phyloP scores from a whole-genome alignment of 805 yeast species.

The Starmerella scarabaei region DNA sequence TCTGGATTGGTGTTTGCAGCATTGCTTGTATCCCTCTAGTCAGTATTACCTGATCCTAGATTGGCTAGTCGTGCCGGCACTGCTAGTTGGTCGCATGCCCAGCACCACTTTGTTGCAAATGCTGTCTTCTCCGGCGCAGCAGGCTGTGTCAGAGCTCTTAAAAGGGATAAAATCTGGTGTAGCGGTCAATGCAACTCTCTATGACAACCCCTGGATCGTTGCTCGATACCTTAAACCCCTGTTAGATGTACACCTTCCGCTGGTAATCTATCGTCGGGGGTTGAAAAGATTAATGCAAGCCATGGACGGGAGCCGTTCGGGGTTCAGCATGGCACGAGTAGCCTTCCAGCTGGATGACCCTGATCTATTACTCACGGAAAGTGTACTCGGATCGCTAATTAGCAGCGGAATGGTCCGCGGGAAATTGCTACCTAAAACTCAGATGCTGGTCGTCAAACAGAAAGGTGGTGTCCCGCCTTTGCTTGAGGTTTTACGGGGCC shows the following conservation, averaged over 20 bases:
- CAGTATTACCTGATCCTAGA: slow-evolving; percentile 35
- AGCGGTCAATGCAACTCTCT: slow-evolving; percentile 27
- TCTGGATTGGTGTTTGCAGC: slow-evolving; percentile 40
- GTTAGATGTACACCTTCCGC: slow-evolving; percentile 21
- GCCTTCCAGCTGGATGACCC: slow-evolving; percentile 14
- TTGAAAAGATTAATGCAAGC: slow-evolving; percentile 15
- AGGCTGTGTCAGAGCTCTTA: slow-evolving; percentile 31
- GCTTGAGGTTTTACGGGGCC: slow-evolving; percentile 2
- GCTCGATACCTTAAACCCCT: slow-evolving; percentile 21
- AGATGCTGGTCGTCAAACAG: slow-evolving; percentile 17
- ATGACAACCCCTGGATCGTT: slow-evolving; percentile 23
- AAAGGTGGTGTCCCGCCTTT: slow-evolving; percentile 20
- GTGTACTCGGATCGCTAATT: slow-evolving; percentile 25
- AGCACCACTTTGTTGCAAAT: slow-evolving; percentile 23
- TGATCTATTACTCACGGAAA: slow-evolving; percentile 24
- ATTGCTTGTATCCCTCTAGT: slow-evolving; percentile 26
- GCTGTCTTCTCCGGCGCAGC: slow-evolving; percentile 22
- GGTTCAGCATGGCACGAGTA: slow-evolving; percentile 2
- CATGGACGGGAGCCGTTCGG: background rate
- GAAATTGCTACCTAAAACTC: slow-evolving; percentile 23
- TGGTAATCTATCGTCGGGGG: slow-evolving; percentile 25
- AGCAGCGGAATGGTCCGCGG: slow-evolving; percentile 29
- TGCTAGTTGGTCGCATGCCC: slow-evolving; percentile 45
- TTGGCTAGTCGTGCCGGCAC: slow-evolving; percentile 39
- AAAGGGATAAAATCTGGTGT: slow-evolving; percentile 32